Conservation (phyloP, 306 rosid genomes). For the Trichosanthes cucumerina region DNA sequence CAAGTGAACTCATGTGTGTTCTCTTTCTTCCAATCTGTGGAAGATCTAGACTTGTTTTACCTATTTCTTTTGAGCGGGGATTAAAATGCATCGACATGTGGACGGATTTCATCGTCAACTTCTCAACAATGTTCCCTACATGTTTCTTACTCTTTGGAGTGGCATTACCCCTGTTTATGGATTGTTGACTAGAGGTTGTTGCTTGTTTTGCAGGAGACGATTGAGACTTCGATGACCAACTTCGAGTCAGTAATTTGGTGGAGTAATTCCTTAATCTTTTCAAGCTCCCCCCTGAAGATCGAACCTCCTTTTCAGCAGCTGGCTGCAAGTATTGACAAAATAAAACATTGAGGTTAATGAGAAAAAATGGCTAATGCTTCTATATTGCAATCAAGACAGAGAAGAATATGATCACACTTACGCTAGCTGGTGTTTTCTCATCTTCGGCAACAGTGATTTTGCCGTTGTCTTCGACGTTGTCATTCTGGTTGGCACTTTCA, state of each 20-base stretch:
- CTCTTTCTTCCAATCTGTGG: conserved; percentile 27
- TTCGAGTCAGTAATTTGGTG: conserved; percentile 20
- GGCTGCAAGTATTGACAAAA: conserved; percentile 33
- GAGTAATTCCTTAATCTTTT: conserved; percentile 28
- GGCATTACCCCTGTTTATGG: conserved; percentile 9
- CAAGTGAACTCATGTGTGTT: conserved; percentile 12
- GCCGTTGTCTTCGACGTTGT: conserved; percentile 21
- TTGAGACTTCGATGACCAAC: conserved; percentile 7
- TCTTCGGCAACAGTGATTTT: conserved; percentile 18
- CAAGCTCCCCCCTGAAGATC: conserved; percentile 25
- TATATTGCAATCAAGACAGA: background rate
- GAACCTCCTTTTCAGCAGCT: conserved; percentile 16
- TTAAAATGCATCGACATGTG: conserved; percentile 43
- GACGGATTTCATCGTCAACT: conserved; percentile 25
- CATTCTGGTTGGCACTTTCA: conserved; percentile 20
- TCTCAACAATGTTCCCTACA: conserved; percentile 24
- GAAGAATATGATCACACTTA: background rate
- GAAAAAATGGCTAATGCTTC: background rate
- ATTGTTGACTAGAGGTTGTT: conserved; percentile 11
- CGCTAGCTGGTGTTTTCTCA: conserved; percentile 1
- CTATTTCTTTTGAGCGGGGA: conserved; percentile 25
- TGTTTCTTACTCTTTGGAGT: conserved; percentile 30
- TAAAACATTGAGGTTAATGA: background rate
- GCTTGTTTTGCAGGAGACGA: conserved; percentile 23
- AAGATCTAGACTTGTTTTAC: conserved; percentile 24